Evolutionary conservation across 1,139 yeast genomes (phyloP).

Genomic region (Wickerhamomyces sp.): DNA sequence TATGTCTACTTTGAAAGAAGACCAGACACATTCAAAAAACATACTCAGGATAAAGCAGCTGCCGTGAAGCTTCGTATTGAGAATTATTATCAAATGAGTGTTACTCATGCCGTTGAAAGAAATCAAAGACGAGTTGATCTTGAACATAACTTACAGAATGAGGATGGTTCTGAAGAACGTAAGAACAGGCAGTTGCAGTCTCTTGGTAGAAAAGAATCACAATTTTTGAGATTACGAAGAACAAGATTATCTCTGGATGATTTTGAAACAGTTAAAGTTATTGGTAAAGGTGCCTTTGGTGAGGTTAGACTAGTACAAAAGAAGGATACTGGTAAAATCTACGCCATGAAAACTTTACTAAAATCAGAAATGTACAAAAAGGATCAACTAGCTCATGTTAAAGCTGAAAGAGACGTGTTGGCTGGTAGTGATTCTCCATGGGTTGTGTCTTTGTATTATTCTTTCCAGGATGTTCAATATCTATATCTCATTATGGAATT

Average conservation of each 20-base stretch:
- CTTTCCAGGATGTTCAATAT: slow-evolving; percentile 76
- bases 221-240: slow-evolving; percentile 68
- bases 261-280: slow-evolving; percentile 74
- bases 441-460: slow-evolving; percentile 78
- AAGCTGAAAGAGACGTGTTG: slow-evolving; percentile 80
- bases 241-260: slow-evolving; percentile 72
- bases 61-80: slow-evolving; percentile 69
- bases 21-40: slow-evolving; percentile 67
- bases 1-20: slow-evolving; percentile 81
- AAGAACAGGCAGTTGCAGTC: slow-evolving; percentile 67
- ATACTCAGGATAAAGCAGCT: slow-evolving; percentile 69
- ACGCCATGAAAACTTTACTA: slow-evolving; percentile 78
- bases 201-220: slow-evolving; percentile 73
- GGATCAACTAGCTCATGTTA: slow-evolving; percentile 80
- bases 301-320: slow-evolving; percentile 82
- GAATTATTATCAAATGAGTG: slow-evolving; percentile 71
- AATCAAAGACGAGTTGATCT: slow-evolving; percentile 73
- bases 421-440: slow-evolving; percentile 86
- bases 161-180: slow-evolving; percentile 70
- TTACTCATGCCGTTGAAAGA: slow-evolving; percentile 75
- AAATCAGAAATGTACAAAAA: slow-evolving; percentile 81
- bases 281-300: slow-evolving; percentile 86
- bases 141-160: slow-evolving; percentile 62
- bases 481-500: slow-evolving; percentile 79
- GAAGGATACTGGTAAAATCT: slow-evolving; percentile 75